Percentiles rank a stretch among this genome's conserved stretches.
Evolutionary conservation across 2,329 filamentous ascomycete genomes (phyloP).

Genomic region (Westerdykella ornata): DNA sequence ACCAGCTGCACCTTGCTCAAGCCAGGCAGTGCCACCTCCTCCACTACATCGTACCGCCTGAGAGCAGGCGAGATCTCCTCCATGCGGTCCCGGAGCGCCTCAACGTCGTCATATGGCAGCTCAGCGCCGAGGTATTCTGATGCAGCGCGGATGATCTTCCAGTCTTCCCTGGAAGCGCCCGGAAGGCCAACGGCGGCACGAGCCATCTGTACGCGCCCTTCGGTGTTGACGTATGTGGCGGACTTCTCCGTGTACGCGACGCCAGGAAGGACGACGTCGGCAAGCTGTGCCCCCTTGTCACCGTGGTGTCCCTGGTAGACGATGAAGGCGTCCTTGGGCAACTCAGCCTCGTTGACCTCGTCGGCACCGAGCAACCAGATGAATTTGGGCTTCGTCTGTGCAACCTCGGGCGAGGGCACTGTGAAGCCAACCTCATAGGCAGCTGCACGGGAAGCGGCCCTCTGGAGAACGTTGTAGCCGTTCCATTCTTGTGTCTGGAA

Average conservation of each 20-base stretch:
- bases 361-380: conserved; percentile 95
- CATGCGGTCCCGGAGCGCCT: conserved; percentile 86
- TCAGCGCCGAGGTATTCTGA: conserved; percentile 85
- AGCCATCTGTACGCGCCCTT: conserved; percentile 91
- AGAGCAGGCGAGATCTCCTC: conserved; percentile 88
- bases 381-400: conserved; percentile 84
- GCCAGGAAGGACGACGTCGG: conserved; percentile 87
- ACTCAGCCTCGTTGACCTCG: conserved; percentile 75
- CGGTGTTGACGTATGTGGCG: conserved; percentile 94
- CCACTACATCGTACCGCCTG: conserved; percentile 82
- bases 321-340: conserved; percentile 93
- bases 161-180: conserved; percentile 87
- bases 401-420: conserved; percentile 72
- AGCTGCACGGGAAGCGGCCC: conserved; percentile 82
- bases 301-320: conserved; percentile 98
- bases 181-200: conserved; percentile 82
- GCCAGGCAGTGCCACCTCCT: conserved; percentile 63
- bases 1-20: conserved; percentile 92
- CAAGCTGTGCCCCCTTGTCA: conserved; percentile 85
- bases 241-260: conserved; percentile 96
- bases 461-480: conserved; percentile 93
- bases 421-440: conserved; percentile 96
- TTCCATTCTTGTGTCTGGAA: conserved; percentile 91
- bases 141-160: conserved; percentile 94
- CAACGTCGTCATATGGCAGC: conserved; percentile 88